phyloP scores from a whole-genome alignment of 495 filamentous ascomycete species.

The Usnea hakonensis region DNA sequence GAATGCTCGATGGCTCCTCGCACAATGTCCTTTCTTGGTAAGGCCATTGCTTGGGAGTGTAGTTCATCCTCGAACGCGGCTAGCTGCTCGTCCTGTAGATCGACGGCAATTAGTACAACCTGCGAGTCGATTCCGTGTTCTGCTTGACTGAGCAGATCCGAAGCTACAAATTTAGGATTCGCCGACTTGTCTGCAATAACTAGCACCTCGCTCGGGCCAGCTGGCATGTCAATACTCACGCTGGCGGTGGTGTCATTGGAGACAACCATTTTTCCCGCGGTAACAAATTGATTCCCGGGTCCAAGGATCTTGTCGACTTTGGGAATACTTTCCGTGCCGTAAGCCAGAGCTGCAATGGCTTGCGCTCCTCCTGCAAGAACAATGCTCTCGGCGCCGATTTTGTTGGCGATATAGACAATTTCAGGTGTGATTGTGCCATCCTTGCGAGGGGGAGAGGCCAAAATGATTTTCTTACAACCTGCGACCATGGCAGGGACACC shows the following conservation, averaged over 20 bases:
- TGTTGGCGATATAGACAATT: conserved; percentile 97
- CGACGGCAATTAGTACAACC: conserved; percentile 84
- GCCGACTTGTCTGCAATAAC: conserved; percentile 87
- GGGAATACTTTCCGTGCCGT: conserved; percentile 64
- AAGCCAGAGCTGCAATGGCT: conserved; percentile 72
- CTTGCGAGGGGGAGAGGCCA: conserved; percentile 82
- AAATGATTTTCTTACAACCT: conserved; percentile 89
- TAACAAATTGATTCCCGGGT: conserved; percentile 97
- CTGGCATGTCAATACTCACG: conserved; percentile 97
- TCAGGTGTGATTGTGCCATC: conserved; percentile 92
- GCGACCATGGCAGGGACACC: conserved; percentile 96
- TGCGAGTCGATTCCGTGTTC: conserved; percentile 95
- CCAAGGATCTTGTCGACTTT: conserved; percentile 99
- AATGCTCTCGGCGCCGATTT: conserved; percentile 89
- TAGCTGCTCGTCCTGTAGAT: conserved; percentile 62
- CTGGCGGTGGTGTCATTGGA: conserved; percentile 91
- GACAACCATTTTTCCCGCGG: conserved; percentile 95
- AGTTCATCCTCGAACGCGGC: conserved; percentile 83
- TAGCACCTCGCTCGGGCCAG: conserved; percentile 91
- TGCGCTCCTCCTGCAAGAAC: conserved; percentile 93
- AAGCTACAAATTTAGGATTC: conserved; percentile 91
- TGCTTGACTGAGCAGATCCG: conserved; percentile 88
- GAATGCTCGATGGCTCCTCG: conserved; percentile 85
- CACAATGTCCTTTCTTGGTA: conserved; percentile 90
- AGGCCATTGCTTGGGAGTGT: conserved; percentile 75